A percentile compares a stretch with the other conserved stretches of the same genome.
These are phyloP conservation scores for Colletotrichum camelliae DNA, from an alignment of 2,329 filamentous ascomycete species.

Conservation along the genomic window DNA sequence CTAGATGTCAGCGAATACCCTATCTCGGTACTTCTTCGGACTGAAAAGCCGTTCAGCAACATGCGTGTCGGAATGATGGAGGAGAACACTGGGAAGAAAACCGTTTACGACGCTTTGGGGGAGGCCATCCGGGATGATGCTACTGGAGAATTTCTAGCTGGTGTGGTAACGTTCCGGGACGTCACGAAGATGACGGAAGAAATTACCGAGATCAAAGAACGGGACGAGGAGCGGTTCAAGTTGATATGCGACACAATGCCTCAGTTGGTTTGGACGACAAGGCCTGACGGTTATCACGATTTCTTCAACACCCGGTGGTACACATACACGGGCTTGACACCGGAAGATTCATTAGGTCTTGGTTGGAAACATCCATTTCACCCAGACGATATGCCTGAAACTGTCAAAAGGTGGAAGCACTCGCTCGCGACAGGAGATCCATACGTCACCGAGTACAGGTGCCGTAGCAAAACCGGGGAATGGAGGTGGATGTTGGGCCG, in stretches of 20 bases:
- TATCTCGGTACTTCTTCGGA: slow-evolving; percentile 67
- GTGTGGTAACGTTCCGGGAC: slow-evolving; percentile 74
- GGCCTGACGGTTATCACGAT: slow-evolving; percentile 68
- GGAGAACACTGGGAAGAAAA: slow-evolving; percentile 47
- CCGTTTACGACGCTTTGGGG: slow-evolving; percentile 70
- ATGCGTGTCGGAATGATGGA: slow-evolving; percentile 69
- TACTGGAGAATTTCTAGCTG: slow-evolving; percentile 75
- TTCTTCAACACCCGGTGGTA: slow-evolving; percentile 84
- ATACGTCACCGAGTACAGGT: slow-evolving; percentile 75
- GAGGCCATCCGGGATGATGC: slow-evolving; percentile 71
- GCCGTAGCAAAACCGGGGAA: slow-evolving; percentile 67
- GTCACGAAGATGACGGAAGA: slow-evolving; percentile 73
- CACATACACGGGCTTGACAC: slow-evolving; percentile 73
- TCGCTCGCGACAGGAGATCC: slow-evolving; percentile 71
- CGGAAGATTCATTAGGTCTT: slow-evolving; percentile 65
- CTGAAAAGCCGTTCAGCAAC: slow-evolving; percentile 62
- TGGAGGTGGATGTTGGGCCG: slow-evolving; percentile 83
- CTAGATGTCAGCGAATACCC: slow-evolving; percentile 68
- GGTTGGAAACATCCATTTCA: slow-evolving; percentile 72
- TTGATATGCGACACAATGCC: slow-evolving; percentile 78
- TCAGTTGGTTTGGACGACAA: slow-evolving; percentile 77
- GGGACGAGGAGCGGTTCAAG: slow-evolving; percentile 76
- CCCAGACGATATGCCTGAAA: slow-evolving; percentile 69
- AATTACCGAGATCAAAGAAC: slow-evolving; percentile 71
- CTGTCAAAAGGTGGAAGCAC: slow-evolving; percentile 62